phyloP scores from a whole-genome alignment of 352 stramenopile genomes.

The Phytophthora melonis region DNA sequence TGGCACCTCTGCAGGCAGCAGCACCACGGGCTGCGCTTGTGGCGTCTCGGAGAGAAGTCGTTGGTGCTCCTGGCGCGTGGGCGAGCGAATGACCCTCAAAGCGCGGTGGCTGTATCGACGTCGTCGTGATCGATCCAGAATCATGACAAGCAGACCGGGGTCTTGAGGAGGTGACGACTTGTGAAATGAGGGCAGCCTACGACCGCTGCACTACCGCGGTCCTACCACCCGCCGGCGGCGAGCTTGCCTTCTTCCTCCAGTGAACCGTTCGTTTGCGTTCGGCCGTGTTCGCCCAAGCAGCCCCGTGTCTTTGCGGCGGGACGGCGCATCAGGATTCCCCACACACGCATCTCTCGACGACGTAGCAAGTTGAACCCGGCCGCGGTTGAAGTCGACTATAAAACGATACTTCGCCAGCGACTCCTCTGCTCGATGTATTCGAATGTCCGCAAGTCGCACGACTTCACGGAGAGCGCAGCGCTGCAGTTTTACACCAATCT shows the following conservation, averaged over 20 bases:
- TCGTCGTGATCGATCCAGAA: conserved; percentile 4
- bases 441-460: too few relatives aligned
- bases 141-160: neutral
- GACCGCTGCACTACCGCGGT: neutral
- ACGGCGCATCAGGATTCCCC: neutral
- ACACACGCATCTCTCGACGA: neutral
- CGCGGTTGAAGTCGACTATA: too few relatives aligned
- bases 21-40: conserved; percentile 3
- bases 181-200: neutral
- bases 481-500: too few relatives aligned
- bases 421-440: too few relatives aligned
- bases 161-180: neutral
- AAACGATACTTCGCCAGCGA: too few relatives aligned
- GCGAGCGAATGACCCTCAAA: conserved; percentile 3
- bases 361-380: neutral
- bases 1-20: neutral
- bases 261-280: conserved; percentile 4
- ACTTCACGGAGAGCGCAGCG: too few relatives aligned
- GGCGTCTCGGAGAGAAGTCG: conserved; percentile 8
- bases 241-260: neutral
- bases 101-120: conserved; percentile 2
- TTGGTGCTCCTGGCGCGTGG: conserved; percentile 2
- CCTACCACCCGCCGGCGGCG: neutral
- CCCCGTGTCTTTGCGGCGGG: neutral
- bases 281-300: conserved; percentile 7